Evolutionary conservation across 2,329 filamentous ascomycete species (phyloP).

Genomic region (Talaromyces atroroseus): DNA sequence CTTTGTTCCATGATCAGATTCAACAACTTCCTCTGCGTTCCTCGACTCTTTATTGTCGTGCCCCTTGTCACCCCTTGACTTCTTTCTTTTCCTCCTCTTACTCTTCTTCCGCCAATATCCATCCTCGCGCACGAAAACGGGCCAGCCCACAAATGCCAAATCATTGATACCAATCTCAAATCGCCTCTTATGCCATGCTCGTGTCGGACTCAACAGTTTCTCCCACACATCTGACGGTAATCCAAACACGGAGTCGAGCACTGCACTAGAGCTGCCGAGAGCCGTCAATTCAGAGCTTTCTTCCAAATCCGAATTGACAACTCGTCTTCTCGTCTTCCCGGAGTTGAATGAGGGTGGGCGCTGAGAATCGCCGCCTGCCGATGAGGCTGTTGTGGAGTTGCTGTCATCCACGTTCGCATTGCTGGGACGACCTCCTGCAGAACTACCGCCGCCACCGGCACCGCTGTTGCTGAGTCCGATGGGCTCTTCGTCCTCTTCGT

Average conservation of each 20-base stretch:
- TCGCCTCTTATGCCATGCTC: constrained; percentile 70
- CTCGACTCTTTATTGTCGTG: constrained; percentile 30
- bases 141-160: constrained; percentile 73
- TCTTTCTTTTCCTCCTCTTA: constrained; percentile 40
- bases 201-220: constrained; percentile 69
- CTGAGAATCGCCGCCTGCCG: constrained; percentile 24
- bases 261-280: constrained; percentile 25
- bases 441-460: constrained; percentile 5
- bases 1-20: constrained; percentile 20
- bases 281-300: constrained; percentile 24
- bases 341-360: constrained; percentile 32
- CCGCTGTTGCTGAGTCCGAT: constrained; percentile 14
- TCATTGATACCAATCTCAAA: constrained; percentile 81
- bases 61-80: constrained; percentile 23
- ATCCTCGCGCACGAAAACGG: constrained; percentile 73
- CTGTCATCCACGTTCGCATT: constrained; percentile 30
- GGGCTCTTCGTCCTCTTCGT: constrained; percentile 35
- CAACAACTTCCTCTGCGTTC: constrained; percentile 24
- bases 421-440: constrained; percentile 24
- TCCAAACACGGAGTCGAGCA: constrained; percentile 61
- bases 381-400: constrained; percentile 22
- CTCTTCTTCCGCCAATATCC: constrained; percentile 69
- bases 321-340: constrained; percentile 25
- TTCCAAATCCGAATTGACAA: constrained; percentile 27
- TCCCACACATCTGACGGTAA: constrained; percentile 72